Evolutionary conservation across 768 basidiomycete species (phyloP).

Genomic region (Hydnomerulius pinastri): DNA sequence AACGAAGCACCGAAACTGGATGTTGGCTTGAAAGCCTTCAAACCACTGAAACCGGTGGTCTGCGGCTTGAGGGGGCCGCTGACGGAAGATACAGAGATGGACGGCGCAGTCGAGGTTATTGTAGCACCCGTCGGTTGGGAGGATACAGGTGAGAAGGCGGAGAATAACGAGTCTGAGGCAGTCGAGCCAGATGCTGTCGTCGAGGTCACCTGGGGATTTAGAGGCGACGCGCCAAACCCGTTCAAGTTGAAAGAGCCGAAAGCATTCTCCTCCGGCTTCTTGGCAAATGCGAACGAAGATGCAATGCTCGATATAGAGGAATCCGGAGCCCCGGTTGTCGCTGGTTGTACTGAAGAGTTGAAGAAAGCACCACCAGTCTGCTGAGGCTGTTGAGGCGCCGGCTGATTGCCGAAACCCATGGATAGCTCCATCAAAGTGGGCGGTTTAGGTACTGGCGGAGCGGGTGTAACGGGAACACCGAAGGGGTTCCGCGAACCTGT

Average conservation of each 20-base stretch:
- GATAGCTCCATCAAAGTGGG: slow-evolving; percentile 84
- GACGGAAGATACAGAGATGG: slow-evolving; percentile 30
- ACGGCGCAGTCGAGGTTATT: slow-evolving; percentile 32
- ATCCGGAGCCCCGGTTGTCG: slow-evolving; percentile 17
- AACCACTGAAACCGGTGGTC: slow-evolving; percentile 53
- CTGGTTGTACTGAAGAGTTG: slow-evolving; percentile 30
- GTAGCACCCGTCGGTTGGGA: slow-evolving; percentile 54
- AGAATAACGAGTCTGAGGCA: slow-evolving; percentile 50
- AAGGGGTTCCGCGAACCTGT: slow-evolving; percentile 98
- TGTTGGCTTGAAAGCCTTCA: slow-evolving; percentile 83
- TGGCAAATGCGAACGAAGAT: slow-evolving; percentile 62
- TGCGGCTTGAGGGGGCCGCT: slow-evolving; percentile 41
- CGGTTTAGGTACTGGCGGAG: slow-evolving; percentile 69
- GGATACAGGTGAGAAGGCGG: slow-evolving; percentile 41
- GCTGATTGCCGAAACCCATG: slow-evolving; percentile 44
- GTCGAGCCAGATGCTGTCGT: slow-evolving; percentile 44
- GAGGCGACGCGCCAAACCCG: slow-evolving; percentile 18
- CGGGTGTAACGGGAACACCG: slow-evolving; percentile 64
- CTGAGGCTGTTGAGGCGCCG: slow-evolving; percentile 30
- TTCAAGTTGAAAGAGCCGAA: slow-evolving; percentile 8
- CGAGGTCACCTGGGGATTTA: slow-evolving; percentile 36
- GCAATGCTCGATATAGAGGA: slow-evolving; percentile 69
- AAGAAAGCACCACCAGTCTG: slow-evolving; percentile 34
- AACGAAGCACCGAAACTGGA: slow-evolving; percentile 79
- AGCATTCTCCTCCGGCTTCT: slow-evolving; percentile 32